Conservation (phyloP, 352 stramenopile species). For the Phytopythium aichiense region DNA sequence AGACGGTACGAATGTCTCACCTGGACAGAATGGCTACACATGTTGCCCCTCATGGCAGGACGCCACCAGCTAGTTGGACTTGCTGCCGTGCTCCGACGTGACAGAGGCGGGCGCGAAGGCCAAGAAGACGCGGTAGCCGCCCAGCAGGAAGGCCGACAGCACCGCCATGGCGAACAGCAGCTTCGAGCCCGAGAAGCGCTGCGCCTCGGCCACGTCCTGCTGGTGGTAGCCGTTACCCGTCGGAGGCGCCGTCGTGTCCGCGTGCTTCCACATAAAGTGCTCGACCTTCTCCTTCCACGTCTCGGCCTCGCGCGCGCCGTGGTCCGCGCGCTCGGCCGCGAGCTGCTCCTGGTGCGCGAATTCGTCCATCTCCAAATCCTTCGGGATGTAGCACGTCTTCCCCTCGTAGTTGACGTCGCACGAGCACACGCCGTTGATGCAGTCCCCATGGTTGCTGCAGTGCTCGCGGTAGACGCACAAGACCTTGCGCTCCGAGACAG, state of each 20-base stretch:
- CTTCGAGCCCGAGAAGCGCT: conserved; percentile 28
- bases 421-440: conserved; percentile 70
- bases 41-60: not conserved
- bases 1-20: not conserved
- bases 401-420: conserved; percentile 77
- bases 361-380: conserved; percentile 39
- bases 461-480: conserved; percentile 76
- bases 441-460: conserved; percentile 79
- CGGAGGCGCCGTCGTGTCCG: conserved; percentile 10
- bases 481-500: conserved; percentile 34
- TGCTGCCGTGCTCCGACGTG: conserved; percentile 11
- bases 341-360: conserved; percentile 17
- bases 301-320: conserved; percentile 27
- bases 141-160: conserved; percentile 37
- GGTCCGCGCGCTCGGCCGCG: conserved; percentile 15
- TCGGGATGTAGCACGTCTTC: conserved; percentile 77
- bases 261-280: conserved; percentile 50
- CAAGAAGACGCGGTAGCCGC: conserved; percentile 37
- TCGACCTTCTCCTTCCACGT: conserved; percentile 64
- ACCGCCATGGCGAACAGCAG: conserved; percentile 38
- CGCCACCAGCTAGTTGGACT: conserved; percentile 28
- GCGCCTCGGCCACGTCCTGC: conserved; percentile 13
- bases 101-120: conserved; percentile 6
- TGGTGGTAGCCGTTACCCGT: not conserved
- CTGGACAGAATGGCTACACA: not conserved